phyloP scores from a whole-genome alignment of 352 stramenopile species.

The Pythium biforme region DNA sequence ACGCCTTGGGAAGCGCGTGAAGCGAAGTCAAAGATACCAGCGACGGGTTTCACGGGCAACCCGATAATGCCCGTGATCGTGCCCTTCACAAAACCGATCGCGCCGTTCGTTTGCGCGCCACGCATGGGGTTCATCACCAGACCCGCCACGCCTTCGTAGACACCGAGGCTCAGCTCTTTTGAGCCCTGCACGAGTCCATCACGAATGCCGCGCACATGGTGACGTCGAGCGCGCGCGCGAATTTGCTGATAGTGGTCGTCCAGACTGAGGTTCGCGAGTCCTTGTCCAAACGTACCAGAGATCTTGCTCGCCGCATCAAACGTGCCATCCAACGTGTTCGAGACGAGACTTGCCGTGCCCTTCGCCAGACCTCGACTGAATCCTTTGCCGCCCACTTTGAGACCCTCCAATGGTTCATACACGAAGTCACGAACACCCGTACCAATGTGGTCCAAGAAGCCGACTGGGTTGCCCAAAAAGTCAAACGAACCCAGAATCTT shows the following conservation, averaged over 20 bases:
- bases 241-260: conserved; percentile 89
- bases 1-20: conserved; percentile 85
- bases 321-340: conserved; percentile 85
- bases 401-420: conserved; percentile 93
- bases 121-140: conserved; percentile 82
- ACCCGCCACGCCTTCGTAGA: conserved; percentile 83
- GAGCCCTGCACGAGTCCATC: conserved; percentile 85
- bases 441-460: conserved; percentile 93
- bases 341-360: conserved; percentile 83
- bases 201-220: conserved; percentile 73
- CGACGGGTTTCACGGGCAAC: conserved; percentile 82
- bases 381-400: conserved; percentile 85
- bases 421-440: conserved; percentile 96
- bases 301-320: conserved; percentile 89
- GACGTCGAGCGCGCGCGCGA: conserved; percentile 68
- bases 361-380: conserved; percentile 87
- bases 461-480: conserved; percentile 86
- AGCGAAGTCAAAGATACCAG: conserved; percentile 89
- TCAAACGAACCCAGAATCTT: conserved; percentile 89
- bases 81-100: conserved; percentile 81
- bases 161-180: conserved; percentile 78
- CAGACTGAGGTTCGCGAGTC: conserved; percentile 80
- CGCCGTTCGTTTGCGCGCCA: conserved; percentile 72
- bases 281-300: conserved; percentile 85
- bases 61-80: conserved; percentile 88